A percentile compares a stretch with the other conserved stretches of the same genome.
These are phyloP conservation scores for Penicillium concentricum DNA, from an alignment of 2,329 filamentous ascomycete genomes.

Conservation along the genomic window DNA sequence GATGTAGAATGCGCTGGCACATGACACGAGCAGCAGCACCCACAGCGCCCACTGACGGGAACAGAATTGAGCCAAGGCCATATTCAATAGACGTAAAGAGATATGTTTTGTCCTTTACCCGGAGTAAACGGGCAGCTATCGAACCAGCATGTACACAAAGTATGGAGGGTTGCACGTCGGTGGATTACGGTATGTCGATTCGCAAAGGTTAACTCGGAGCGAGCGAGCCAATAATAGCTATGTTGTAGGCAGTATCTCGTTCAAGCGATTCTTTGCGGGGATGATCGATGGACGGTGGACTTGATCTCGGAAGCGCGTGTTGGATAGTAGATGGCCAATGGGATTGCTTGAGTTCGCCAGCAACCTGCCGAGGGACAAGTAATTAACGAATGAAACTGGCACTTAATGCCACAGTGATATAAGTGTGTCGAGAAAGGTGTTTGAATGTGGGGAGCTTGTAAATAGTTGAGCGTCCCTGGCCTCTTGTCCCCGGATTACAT, in stretches of 20 bases:
- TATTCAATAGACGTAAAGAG: constrained; percentile 15
- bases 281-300: constrained; percentile 2
- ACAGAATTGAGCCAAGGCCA: constrained; percentile 11
- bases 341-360: neutral
- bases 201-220: neutral
- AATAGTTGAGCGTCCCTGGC: neutral
- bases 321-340: neutral
- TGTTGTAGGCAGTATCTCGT: neutral
- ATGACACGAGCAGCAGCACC: constrained; percentile 39
- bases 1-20: constrained; percentile 73
- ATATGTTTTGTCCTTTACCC: constrained; percentile 5
- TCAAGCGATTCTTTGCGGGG: neutral
- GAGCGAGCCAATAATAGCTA: neutral
- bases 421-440: neutral
- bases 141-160: constrained; percentile 11
- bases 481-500: constrained; percentile 3
- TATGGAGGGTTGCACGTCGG: neutral
- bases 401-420: constrained; percentile 21
- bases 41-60: constrained; percentile 24
- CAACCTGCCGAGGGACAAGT: neutral
- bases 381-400: constrained; percentile 31
- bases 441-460: neutral
- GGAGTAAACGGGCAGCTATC: constrained; percentile 10
- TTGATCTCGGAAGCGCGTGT: neutral
- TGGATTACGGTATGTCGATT: neutral